These are phyloP conservation scores for Fraxinus baroniana DNA, from an alignment of 305 asterid species.

Conservation along the genomic window DNA sequence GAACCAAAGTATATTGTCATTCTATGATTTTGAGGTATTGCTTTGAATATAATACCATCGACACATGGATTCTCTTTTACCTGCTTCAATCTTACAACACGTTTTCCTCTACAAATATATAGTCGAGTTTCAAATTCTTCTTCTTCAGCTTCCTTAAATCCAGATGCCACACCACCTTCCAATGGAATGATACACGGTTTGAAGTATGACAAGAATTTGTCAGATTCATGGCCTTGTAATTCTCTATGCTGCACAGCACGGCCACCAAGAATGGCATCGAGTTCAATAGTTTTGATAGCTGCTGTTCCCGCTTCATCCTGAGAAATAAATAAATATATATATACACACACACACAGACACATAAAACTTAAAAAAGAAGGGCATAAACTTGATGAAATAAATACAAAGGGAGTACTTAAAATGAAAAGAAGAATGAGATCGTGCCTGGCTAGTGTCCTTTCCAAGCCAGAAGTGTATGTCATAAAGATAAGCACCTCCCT, in stretches of 20 bases:
- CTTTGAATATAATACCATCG: neutral
- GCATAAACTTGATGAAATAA: slow-evolving; percentile 12
- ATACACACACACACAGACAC: neutral
- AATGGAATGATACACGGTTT: slow-evolving; percentile 90
- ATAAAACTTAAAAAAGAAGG: neutral
- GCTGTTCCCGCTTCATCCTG: slow-evolving; percentile 98
- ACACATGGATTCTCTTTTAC: slow-evolving; percentile 34
- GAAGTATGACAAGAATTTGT: slow-evolving; percentile 86
- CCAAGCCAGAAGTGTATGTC: slow-evolving; percentile 99
- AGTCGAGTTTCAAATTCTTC: slow-evolving; percentile 83
- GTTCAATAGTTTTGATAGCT: slow-evolving; percentile 91
- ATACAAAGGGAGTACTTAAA: slow-evolving; percentile 17
- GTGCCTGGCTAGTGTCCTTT: slow-evolving; percentile 95
- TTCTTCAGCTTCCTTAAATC: slow-evolving; percentile 75
- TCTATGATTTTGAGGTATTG: slow-evolving; percentile 13
- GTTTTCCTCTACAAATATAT: slow-evolving; percentile 82
- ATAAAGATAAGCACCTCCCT: slow-evolving; percentile 83
- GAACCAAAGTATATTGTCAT: slow-evolving; percentile 16
- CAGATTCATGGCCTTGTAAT: slow-evolving; percentile 87
- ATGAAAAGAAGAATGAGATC: slow-evolving; percentile 17
- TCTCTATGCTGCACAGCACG: slow-evolving; percentile 94
- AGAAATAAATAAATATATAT: neutral
- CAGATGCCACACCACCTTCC: slow-evolving; percentile 95
- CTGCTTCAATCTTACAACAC: slow-evolving; percentile 85
- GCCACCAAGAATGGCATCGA: slow-evolving; percentile 93